Evolutionary conservation across 116 monocot genomes (phyloP), one percentile per base, ranked within the genome.

Genomic region (Thalassia testudinum): DNA sequence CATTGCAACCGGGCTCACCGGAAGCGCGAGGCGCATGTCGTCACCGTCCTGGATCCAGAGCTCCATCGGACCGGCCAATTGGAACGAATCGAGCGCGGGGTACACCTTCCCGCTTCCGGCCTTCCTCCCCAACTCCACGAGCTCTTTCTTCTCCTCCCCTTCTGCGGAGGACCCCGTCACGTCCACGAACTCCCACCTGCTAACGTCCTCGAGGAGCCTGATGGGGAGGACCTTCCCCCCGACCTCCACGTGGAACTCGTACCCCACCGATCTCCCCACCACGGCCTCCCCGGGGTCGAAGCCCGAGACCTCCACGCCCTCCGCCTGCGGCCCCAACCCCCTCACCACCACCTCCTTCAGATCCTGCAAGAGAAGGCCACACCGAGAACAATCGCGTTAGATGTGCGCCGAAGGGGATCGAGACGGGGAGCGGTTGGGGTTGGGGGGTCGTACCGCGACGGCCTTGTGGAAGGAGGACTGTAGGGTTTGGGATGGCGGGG

Each of bases 21-120:
- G 99, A 69, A 99, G 76, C 0, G 99, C 71, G 1, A 99, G 70
- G 56, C 86, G 74, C 73, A 99, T 57, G 53, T 90, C 90, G 57
- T 90, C 83, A 42, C 81, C 85, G 62, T 97, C 86, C 53, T 97
- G 89, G 42, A 97, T 97, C 89, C 97, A 89, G 25, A 95, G 84
- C 72, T 95, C 97, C 86, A 89, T 75, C 2, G 85, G 97, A 10
- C 97, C 90, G 0, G 90, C 79, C 14, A 97, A 73, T 75, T 97
- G 82, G 53, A 97, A 97, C 2, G 89, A 75, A 0, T 89, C 65
- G 22, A 97, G 63, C 5, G 70, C 71, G 5, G 65, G 45, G 42
- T 59, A 26, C 57, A 62, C 62, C 53, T 34, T 43, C 24, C 38
- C 37, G 21, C 29, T 59, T 43, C 0, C 40, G 29, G 30, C 23